Evolutionary conservation across 2,329 filamentous ascomycete genomes (phyloP), one percentile per base, ranked within the genome.

Genomic region (Aspergillus unguis): DNA sequence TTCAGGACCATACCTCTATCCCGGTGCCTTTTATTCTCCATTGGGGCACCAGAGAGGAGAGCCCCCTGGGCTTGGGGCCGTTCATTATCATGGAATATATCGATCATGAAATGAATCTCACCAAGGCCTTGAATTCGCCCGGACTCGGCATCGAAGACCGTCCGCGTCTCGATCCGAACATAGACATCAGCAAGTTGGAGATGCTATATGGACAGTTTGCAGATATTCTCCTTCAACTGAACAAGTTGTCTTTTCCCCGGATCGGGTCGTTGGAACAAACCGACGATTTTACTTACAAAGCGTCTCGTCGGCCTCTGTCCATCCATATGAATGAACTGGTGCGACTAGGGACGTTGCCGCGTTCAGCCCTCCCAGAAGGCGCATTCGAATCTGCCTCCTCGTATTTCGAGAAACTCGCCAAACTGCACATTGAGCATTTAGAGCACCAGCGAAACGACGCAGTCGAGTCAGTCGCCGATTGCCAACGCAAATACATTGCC

Each of bases 261-360:
- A 11, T 36, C 33, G 33, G 33, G 10, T 11, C 9, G 9, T 4
- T 36, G 5, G n/a, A 8, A 10, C 33, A 36, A 10, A n/a, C n/a
- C 5, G 33, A 36, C 9, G 33, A 36, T n/a, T 36, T 36, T n/a
- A 36, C 33, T 11, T 36, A n/a, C 9, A n/a, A 36, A 4, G 5
- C 78, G 25, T 35, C 65, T 17, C 59, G 60, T 17, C 62, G 72
- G n/a, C 74, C 74, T 2, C 50, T 78, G 3, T 73, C 71, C 2
- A 62, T 68, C 1, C 74, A 75, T 49, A 76, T 79, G 72, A 77
- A 68, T 48, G 67, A 75, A 57, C 61, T 68, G 11, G 61, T 68
- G 9, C 57, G 56, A 28, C 36, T 65, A 1, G 67, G 64, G 5
- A 52, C 44, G 5, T 38, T 66, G 6, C 61, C 64, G 4, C 60